These are phyloP conservation scores for Ustilago curta DNA, from an alignment of 1,284 basidiomycete genomes.

Conservation along the genomic window DNA sequence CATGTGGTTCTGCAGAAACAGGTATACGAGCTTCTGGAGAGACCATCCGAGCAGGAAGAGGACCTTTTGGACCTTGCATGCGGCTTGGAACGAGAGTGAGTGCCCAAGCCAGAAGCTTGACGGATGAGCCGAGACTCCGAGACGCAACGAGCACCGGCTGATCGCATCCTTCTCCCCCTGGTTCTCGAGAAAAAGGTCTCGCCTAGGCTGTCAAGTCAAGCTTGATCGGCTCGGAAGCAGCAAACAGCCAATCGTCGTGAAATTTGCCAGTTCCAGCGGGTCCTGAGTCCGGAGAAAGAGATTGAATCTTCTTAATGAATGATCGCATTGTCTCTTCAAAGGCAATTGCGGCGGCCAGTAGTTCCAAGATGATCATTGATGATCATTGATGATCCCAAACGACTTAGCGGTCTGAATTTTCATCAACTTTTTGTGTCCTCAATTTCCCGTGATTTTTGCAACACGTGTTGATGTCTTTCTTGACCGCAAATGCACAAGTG, in stretches of 20 bases:
- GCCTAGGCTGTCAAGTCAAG: conserved; percentile 11
- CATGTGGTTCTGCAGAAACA: conserved; percentile 7
- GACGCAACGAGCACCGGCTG: background rate
- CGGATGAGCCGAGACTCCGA: background rate
- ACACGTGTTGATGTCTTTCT: background rate
- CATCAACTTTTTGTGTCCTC: conserved; percentile 1
- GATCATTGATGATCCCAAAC: background rate
- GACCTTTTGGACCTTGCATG: conserved; percentile 6
- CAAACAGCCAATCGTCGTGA: background rate
- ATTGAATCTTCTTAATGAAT: too few species aligned
- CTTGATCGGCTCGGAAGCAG: background rate
- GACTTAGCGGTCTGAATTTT: background rate
- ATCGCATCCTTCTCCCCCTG: background rate
- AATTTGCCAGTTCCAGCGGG: background rate
- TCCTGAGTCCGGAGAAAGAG: too few species aligned
- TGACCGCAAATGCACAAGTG: background rate
- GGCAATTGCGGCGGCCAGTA: background rate
- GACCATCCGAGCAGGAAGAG: conserved; percentile 2
- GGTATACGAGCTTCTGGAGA: conserved; percentile 1
- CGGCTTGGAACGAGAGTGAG: conserved; percentile 5
- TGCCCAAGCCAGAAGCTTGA: background rate
- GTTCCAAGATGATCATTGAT: background rate
- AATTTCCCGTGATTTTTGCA: background rate
- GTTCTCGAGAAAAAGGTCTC: conserved; percentile 1
- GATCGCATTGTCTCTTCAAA: too few species aligned